Base-by-base conservation (phyloP, 805 yeast genomes). In the Wickerhamomyces silvicola region DNA sequence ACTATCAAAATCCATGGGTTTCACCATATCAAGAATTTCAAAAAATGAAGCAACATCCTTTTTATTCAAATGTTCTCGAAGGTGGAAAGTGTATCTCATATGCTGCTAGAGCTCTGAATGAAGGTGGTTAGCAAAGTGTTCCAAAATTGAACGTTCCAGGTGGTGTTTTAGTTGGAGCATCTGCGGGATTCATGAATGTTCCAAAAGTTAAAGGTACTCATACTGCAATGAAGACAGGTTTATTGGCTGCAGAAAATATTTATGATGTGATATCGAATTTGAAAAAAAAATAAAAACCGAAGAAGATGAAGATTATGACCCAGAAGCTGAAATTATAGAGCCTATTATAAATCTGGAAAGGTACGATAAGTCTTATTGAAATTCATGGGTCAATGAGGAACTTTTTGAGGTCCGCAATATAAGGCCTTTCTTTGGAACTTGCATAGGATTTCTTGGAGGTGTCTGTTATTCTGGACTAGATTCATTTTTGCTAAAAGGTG, bases 141-240 rank as follows among this genome's bases (percentile, higher is more conserved):
- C 99, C 99, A 16, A 74, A 79, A 52, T 67, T 92, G 34, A 66
- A 79, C 43, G 92, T 92, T 72, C 97, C 97, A 2, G 99, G 99
- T 31, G 99, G 98, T 32, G 80, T 87, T 7, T 62, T 92, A 18
- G 90, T 92, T 24, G 99, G 99, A 20, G 92, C 94, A 36, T 66
- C 94, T 36, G 98, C 98, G 4, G 98, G 98, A 1, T 90, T 92
- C 57, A 73, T 92, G 75, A 92, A 92, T 54, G 97, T 92, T 27
- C 97, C 98, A 32, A 92, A 90, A 58, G 84, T 92, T 51, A 92
- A 92, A 62, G 99, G 99, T 11, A 80, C 97, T 0, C 99, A 92
- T 57, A 90, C 96, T 1, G 97, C 99, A 1, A 85, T 92, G 77
- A 92, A 92, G 59, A 71, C 92, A 8, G 98, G 97, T 20, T 79